Conservation (phyloP, 2,329 filamentous ascomycete species). For the Anthostomella pinea region DNA sequence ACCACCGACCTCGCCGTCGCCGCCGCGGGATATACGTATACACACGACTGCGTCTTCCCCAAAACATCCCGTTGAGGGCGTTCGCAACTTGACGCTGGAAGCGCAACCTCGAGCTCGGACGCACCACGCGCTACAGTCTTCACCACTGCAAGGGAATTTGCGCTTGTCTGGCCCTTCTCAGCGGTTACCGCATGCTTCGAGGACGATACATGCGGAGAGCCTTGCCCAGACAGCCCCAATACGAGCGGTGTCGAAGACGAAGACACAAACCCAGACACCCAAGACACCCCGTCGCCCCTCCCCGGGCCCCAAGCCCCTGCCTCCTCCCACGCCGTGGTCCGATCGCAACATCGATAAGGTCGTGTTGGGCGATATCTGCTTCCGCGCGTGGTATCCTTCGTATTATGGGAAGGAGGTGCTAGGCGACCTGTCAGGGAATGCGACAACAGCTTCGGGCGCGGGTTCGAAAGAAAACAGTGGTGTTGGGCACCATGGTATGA, state of each 20-base stretch:
- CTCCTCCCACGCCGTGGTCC: constrained; percentile 39
- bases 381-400: constrained; percentile 89
- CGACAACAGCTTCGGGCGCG: constrained; percentile 10
- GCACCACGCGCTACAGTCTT: no score
- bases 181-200: no score
- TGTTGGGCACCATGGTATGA: constrained; percentile 20
- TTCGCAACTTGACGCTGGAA: no score
- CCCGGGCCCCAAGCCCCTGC: constrained; percentile 19
- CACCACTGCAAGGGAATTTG: no score
- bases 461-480: constrained; percentile 10
- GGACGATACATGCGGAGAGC: no score
- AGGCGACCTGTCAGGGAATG: constrained; percentile 42
- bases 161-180: no score
- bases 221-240: not conserved
- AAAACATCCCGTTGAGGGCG: constrained; percentile 2
- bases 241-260: constrained; percentile 2
- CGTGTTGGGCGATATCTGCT: constrained; percentile 77
- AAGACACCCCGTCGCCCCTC: constrained; percentile 26
- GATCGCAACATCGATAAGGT: constrained; percentile 85
- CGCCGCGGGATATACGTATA: no score
- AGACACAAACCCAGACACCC: constrained; percentile 1
- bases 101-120: no score
- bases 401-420: constrained; percentile 77
- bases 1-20: no score
- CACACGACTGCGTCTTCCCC: no score